phyloP scores from a whole-genome alignment of 2,329 filamentous ascomycete species.

The Aspergillus alliaceus region DNA sequence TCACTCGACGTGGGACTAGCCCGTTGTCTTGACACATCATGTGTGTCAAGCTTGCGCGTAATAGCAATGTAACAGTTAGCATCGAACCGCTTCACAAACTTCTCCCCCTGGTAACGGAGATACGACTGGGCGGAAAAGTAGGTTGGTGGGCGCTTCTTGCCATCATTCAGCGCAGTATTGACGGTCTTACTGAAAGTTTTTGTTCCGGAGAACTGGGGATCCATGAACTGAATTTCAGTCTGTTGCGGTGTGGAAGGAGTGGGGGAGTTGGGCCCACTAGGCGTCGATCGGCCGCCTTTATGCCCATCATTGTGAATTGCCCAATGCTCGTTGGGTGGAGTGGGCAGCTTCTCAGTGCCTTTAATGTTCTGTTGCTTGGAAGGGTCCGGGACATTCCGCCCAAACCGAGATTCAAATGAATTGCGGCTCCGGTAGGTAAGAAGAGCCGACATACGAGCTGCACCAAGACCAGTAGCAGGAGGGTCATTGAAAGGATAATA shows the following conservation, averaged over 20 bases:
- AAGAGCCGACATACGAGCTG: constrained; percentile 93
- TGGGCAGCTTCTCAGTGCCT: constrained; percentile 58
- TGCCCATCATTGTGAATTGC: constrained; percentile 83
- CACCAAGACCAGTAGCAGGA: constrained; percentile 81
- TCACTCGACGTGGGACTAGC: constrained; percentile 40
- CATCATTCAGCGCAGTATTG: constrained; percentile 17
- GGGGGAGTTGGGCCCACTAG: constrained; percentile 35
- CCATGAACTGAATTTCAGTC: constrained; percentile 46
- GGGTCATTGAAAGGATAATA: constrained; percentile 90
- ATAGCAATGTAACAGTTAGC: constrained; percentile 99
- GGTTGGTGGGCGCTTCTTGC: constrained; percentile 59
- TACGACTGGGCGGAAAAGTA: constrained; percentile 99
- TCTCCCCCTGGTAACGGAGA: constrained; percentile 90
- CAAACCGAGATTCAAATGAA: constrained; percentile 94
- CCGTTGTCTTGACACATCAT: constrained; percentile 84
- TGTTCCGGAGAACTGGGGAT: constrained; percentile 72
- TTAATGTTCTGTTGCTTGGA: constrained; percentile 81
- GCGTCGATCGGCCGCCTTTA: constrained; percentile 53
- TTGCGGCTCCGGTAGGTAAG: constrained; percentile 95
- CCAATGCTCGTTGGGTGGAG: constrained; percentile 71
- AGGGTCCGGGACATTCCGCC: constrained; percentile 85
- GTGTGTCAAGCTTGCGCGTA: constrained; percentile 94
- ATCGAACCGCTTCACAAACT: constrained; percentile 96
- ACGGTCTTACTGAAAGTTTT: constrained; percentile 50
- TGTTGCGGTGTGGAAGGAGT: constrained; percentile 26